Conservation (phyloP, 1,139 yeast species). For the Arxiozyma slooffiae region DNA sequence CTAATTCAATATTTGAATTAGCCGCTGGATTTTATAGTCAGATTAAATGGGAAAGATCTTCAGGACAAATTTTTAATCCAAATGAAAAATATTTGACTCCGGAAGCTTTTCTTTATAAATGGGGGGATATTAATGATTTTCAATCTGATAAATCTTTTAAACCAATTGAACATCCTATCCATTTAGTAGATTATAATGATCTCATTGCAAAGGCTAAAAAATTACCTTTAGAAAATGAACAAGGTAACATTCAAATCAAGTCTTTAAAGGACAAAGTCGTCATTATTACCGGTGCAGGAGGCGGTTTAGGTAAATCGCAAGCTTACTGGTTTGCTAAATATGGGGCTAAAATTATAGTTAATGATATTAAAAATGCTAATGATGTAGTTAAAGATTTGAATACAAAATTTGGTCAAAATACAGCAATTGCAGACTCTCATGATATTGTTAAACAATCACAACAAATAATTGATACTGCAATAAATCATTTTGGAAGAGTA, state of each 20-base stretch:
- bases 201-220: constrained; percentile 44
- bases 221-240: constrained; percentile 41
- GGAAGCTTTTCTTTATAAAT: constrained; percentile 66
- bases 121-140: constrained; percentile 56
- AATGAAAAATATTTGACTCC: constrained; percentile 64
- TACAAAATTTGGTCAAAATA: constrained; percentile 50
- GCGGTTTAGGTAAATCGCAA: constrained; percentile 88
- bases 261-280: constrained; percentile 78
- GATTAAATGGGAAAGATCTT: constrained; percentile 89
- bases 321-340: constrained; percentile 76
- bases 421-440: constrained; percentile 74
- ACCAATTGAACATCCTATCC: constrained; percentile 55
- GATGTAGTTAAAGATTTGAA: constrained; percentile 71
- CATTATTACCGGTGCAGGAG: constrained; percentile 90
- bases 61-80: constrained; percentile 78
- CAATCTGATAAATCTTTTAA: constrained; percentile 43
- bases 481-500: constrained; percentile 69
- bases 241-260: constrained; percentile 40
- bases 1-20: constrained; percentile 77
- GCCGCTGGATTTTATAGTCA: constrained; percentile 93
- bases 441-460: constrained; percentile 74
- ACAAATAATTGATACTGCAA: constrained; percentile 68
- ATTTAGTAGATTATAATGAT: constrained; percentile 50
- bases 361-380: constrained; percentile 74
- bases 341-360: constrained; percentile 93